Percentiles rank a stretch among this genome's conserved stretches.
Conservation (phyloP, 2,329 filamentous ascomycete genomes). For the Chrysoporthe puriensis region DNA sequence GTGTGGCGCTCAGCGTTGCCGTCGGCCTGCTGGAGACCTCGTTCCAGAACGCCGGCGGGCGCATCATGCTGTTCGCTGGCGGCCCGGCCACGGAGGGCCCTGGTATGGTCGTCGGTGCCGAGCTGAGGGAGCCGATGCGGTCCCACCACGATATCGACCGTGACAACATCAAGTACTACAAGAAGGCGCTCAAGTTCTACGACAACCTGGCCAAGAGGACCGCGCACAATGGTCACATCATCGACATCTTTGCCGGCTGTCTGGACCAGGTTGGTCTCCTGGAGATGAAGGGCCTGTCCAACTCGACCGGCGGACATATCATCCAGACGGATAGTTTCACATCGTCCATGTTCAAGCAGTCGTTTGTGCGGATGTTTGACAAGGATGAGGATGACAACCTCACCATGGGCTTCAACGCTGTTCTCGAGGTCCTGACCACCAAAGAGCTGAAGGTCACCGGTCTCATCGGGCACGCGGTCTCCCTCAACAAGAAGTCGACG, state of each 20-base stretch:
- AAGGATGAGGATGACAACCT: constrained; percentile 95
- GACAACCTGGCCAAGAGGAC: constrained; percentile 91
- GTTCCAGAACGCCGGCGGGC: constrained; percentile 92
- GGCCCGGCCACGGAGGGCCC: constrained; percentile 95
- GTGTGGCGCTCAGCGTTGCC: constrained; percentile 94
- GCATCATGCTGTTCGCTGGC: constrained; percentile 97
- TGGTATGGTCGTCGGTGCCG: constrained; percentile 93
- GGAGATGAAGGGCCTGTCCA: constrained; percentile 97
- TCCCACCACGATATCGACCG: constrained; percentile 99
- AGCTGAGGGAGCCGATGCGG: constrained; percentile 93
- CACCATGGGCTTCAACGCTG: constrained; percentile 97
- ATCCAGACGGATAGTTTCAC: constrained; percentile 98
- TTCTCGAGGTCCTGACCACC: constrained; percentile 92
- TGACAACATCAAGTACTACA: constrained; percentile 99
- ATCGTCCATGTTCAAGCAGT: constrained; percentile 99
- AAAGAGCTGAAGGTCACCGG: constrained; percentile 99
- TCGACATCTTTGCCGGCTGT: constrained; percentile 97
- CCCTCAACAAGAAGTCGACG: constrained; percentile 95
- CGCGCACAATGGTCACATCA: constrained; percentile 94
- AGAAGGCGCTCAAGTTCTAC: constrained; percentile 99
- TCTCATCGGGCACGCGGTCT: constrained; percentile 94
- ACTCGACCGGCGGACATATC: constrained; percentile 97
- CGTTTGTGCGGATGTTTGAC: constrained; percentile 95
- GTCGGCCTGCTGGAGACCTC: constrained; percentile 90
- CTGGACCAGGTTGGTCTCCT: constrained; percentile 95